These are phyloP conservation scores for Entrophospora sp. DNA, from an alignment of 192 early-diverging fungal genomes.

Conservation along the genomic window DNA sequence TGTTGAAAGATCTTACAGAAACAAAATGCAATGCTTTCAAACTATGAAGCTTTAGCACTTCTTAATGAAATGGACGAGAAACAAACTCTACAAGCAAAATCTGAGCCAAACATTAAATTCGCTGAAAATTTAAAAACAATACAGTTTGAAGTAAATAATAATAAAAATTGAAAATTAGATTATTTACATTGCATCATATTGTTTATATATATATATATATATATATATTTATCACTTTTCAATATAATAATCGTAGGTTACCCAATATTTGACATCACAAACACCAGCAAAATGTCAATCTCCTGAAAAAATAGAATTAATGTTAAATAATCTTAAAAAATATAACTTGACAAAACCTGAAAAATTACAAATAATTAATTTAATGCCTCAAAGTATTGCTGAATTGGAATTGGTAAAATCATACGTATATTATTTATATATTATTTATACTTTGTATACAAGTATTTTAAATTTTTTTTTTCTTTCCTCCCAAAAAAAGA, in stretches of 20 bases:
- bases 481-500: too few species aligned
- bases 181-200: too few species aligned
- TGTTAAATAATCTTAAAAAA: not conserved
- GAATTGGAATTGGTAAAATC: conserved; percentile 6
- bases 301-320: conserved; percentile 6
- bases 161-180: not conserved
- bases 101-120: not conserved
- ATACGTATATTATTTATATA: not conserved
- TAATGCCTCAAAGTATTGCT: not conserved
- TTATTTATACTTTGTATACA: not conserved
- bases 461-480: not conserved
- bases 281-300: conserved; percentile 3
- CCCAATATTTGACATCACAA: conserved; percentile 4
- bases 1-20: conserved; percentile 5
- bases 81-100: not conserved
- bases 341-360: conserved; percentile 7
- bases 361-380: conserved; percentile 14
- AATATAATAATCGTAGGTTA: not conserved
- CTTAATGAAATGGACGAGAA: conserved; percentile 9
- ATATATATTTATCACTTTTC: too few species aligned
- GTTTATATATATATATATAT: too few species aligned
- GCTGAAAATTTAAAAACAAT: conserved; percentile 14
- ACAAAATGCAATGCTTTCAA: conserved; percentile 3
- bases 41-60: conserved; percentile 7
- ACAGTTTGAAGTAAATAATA: conserved; percentile 9